Evolutionary conservation across 192 early-diverging fungal genomes (phyloP).

Genomic region (Gonapodya prolifera): DNA sequence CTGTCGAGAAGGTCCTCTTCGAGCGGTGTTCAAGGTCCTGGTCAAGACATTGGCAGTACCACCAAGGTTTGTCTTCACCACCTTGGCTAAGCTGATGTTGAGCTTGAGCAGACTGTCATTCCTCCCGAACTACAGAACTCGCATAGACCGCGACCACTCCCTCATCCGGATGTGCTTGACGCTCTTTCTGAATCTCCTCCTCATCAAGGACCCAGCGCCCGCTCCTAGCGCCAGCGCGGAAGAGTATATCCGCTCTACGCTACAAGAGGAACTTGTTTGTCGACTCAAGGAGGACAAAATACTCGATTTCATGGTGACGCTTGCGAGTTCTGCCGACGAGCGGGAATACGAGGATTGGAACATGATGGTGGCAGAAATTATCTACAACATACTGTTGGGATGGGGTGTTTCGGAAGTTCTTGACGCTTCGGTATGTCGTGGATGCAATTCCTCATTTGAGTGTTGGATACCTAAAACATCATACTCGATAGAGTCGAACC

Average conservation of each 20-base stretch:
- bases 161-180: slow-evolving; percentile 56
- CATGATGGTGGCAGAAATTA: slow-evolving; percentile 41
- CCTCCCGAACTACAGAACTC: no score
- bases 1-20: slow-evolving; percentile 32
- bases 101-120: no score
- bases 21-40: slow-evolving; percentile 33
- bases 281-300: slow-evolving; percentile 45
- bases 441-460: neutral
- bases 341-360: slow-evolving; percentile 51
- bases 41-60: slow-evolving; percentile 34
- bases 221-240: slow-evolving; percentile 39
- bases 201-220: slow-evolving; percentile 58
- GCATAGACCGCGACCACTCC: slow-evolving; percentile 40
- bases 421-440: neutral
- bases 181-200: slow-evolving; percentile 67
- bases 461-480: neutral
- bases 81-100: no score
- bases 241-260: slow-evolving; percentile 34
- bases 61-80: slow-evolving; percentile 13
- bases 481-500: neutral
- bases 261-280: slow-evolving; percentile 44
- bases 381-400: slow-evolving; percentile 44
- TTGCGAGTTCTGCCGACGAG: slow-evolving; percentile 49
- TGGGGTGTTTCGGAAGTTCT: slow-evolving; percentile 33
- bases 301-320: slow-evolving; percentile 52